A percentile compares a stretch with the other conserved stretches of the same genome.
Evolutionary conservation across 192 early-diverging fungal species (phyloP).

Genomic region (Coemansia sp.): DNA sequence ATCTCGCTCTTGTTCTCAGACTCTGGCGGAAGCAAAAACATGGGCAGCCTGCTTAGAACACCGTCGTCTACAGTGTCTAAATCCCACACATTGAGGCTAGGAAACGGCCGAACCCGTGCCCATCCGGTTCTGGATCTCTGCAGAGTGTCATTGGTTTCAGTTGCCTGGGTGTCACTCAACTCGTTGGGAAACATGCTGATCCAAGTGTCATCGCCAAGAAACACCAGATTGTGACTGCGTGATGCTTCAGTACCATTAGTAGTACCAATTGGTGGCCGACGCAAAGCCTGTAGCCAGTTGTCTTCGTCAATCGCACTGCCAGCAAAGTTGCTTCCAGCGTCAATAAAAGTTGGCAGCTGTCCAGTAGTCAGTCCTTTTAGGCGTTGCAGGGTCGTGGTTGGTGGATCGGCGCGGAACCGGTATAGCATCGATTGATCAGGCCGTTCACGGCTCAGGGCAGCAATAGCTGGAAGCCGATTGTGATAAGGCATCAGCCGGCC

Average conservation of each 20-base stretch:
- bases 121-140: conserved; percentile 18
- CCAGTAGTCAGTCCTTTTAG: conserved; percentile 82
- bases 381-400: conserved; percentile 78
- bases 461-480: conserved; percentile 48
- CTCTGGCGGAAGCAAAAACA: conserved; percentile 31
- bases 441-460: conserved; percentile 44
- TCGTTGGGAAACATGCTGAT: conserved; percentile 75
- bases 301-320: conserved; percentile 76
- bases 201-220: conserved; percentile 98
- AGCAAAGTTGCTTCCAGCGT: conserved; percentile 79
- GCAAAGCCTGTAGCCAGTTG: conserved; percentile 70
- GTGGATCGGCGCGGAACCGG: conserved; percentile 73
- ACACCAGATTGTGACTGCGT: conserved; percentile 59
- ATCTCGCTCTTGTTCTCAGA: background rate
- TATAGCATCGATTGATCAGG: conserved; percentile 64
- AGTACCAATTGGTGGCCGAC: conserved; percentile 13
- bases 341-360: conserved; percentile 77
- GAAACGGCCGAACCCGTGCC: conserved; percentile 67
- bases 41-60: conserved; percentile 63
- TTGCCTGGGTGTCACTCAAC: conserved; percentile 44
- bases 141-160: conserved; percentile 17
- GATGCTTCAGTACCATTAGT: background rate
- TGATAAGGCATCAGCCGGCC: conserved; percentile 38
- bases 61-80: conserved; percentile 92
- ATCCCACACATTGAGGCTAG: conserved; percentile 80